Base-by-base conservation (phyloP, 192 early-diverging fungal species). In the Globomyces pollinis-pini region DNA sequence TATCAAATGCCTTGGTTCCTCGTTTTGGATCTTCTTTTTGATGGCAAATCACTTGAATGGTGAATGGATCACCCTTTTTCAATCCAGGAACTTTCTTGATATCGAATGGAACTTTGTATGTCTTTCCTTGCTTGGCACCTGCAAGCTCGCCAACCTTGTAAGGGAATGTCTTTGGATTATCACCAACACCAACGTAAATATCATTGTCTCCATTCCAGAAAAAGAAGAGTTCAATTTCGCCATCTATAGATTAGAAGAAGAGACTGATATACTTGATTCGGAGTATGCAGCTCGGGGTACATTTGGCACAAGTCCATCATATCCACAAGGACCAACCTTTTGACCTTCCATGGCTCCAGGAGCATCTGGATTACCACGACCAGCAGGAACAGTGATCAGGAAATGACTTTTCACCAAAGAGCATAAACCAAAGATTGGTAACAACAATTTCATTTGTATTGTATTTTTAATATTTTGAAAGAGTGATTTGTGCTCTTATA, bases 131-230 rank as follows among this genome's bases (percentile, higher is more conserved):
- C 20, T n/a, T 53, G n/a, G 64, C 64, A 36, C 54, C 52, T 21
- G 31, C 33, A 33, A 52, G 24, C 24, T 31, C 20, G 15, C 64
- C 64, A 29, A 66, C 12, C 51, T 66, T 66, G 59, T 66, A 66
- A n/a, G 59, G 64, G 35, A 66, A 66, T 0, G 9, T 29, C 9
- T 35, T 38, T 42, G 59, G 64, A 53, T 66, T 66, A 42, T 12
- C 15, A 29, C 63, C 63, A 26, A 43, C 12, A 21, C 41, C 57
- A 30, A 65, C 16, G 63, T 34, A 62, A 13, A 65, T 47, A 9
- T 65, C 63, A 44, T 47, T 49, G 43, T 41, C 51, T 21, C 63
- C 57, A 45, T 65, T 49, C 63, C 63, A 65, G 63, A 60, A 65
- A 20, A 58, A 42, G 21, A 20, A 16, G 6, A 58, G 20, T 26